Evolutionary conservation across 2,329 filamentous ascomycete genomes (phyloP).

Genomic region (Lachnellula willkommii): DNA sequence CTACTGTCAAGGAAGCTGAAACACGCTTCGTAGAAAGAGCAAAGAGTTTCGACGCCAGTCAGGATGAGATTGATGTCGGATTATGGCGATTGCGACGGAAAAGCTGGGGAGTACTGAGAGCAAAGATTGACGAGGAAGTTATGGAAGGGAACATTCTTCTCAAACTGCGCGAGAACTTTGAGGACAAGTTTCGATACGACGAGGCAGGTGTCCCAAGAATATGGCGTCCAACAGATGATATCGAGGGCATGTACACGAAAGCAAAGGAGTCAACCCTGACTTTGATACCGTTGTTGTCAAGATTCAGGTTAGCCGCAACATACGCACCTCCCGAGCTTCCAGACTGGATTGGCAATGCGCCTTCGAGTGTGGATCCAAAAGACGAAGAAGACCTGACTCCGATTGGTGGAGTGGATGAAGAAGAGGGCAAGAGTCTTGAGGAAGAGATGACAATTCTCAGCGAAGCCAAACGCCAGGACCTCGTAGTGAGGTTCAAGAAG

Average conservation of each 20-base stretch:
- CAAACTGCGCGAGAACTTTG: slow-evolving; percentile 96
- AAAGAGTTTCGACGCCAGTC: slow-evolving; percentile 86
- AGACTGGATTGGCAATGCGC: slow-evolving; percentile 75
- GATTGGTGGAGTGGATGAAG: slow-evolving; percentile 90
- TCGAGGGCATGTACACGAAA: slow-evolving; percentile 89
- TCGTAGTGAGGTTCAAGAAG: slow-evolving; percentile 96
- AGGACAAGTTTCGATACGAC: slow-evolving; percentile 98
- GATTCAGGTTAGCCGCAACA: slow-evolving; percentile 73
- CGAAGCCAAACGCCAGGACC: slow-evolving; percentile 83
- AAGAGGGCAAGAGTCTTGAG: slow-evolving; percentile 88
- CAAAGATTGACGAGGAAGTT: slow-evolving; percentile 93
- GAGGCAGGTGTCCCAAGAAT: slow-evolving; percentile 90
- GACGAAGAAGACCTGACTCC: slow-evolving; percentile 87
- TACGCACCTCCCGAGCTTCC: slow-evolving; percentile 75
- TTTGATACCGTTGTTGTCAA: slow-evolving; percentile 81
- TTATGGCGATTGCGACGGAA: slow-evolving; percentile 90
- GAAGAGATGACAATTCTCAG: slow-evolving; percentile 95
- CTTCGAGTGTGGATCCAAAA: slow-evolving; percentile 65
- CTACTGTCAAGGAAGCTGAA: slow-evolving; percentile 80
- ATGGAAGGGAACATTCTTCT: slow-evolving; percentile 95
- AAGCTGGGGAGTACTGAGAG: slow-evolving; percentile 84
- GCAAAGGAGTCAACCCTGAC: slow-evolving; percentile 88
- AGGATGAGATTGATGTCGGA: slow-evolving; percentile 86
- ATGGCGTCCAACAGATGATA: slow-evolving; percentile 95
- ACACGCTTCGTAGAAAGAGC: slow-evolving; percentile 80